These are phyloP conservation scores for Santalum album DNA, from an alignment of 164 flowering plant species.

Conservation along the genomic window DNA sequence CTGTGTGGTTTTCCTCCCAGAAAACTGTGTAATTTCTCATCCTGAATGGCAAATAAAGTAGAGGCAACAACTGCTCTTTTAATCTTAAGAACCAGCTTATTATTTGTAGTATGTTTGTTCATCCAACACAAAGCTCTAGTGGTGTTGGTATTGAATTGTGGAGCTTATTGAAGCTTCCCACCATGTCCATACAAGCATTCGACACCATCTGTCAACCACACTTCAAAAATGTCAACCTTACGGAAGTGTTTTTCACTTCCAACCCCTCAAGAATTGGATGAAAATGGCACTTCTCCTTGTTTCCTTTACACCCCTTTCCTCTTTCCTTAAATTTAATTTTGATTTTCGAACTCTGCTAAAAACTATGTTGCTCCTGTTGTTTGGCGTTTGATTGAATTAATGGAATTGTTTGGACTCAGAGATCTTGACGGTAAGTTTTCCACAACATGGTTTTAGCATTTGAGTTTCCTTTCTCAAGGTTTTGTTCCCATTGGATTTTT, in stretches of 20 bases:
- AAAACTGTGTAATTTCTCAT: too few species aligned
- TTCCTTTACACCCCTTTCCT: not conserved
- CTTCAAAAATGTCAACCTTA: constrained; percentile 19
- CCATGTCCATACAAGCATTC: constrained; percentile 8
- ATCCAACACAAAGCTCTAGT: too few species aligned
- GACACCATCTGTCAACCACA: not conserved
- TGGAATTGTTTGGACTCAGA: constrained; percentile 4
- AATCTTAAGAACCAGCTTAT: too few species aligned
- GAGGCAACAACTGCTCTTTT: too few species aligned
- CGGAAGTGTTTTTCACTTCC: constrained; percentile 34
- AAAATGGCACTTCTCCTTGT: constrained; percentile 23
- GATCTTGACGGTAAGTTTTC: constrained; percentile 33
- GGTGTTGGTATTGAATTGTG: too few species aligned
- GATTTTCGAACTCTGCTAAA: not conserved
- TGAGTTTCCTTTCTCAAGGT: too few species aligned
- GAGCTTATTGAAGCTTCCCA: constrained; percentile 17
- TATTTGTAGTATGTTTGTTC: too few species aligned
- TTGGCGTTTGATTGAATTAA: constrained; percentile 1
- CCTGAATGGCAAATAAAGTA: too few species aligned
- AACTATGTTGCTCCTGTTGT: not conserved
- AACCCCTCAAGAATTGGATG: constrained; percentile 42
- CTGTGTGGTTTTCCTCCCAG: too few species aligned
- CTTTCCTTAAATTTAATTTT: not conserved
- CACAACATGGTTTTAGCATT: too few species aligned
- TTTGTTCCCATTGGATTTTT: too few species aligned